phyloP scores from a whole-genome alignment of 192 early-diverging fungal genomes.

The Coemansia asiatica region DNA sequence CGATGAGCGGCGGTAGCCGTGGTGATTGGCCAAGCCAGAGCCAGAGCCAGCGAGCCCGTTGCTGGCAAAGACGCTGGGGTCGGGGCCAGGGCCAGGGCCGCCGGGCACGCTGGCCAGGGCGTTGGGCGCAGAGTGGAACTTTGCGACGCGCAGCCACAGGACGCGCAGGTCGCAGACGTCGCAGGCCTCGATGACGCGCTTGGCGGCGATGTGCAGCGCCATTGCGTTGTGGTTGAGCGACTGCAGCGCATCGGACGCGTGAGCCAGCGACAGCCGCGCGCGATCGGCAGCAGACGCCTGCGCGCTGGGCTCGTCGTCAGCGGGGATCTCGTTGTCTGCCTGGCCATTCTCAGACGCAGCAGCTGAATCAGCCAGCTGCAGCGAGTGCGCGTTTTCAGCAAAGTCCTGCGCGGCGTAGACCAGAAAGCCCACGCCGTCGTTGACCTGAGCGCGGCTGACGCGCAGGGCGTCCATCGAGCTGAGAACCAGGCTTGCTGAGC shows the following conservation, averaged over 20 bases:
- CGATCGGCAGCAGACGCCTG: constrained; percentile 16
- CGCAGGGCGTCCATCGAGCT: constrained; percentile 34
- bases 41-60: background rate
- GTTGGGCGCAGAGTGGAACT: constrained; percentile 32
- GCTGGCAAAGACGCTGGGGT: background rate
- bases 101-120: constrained; percentile 43
- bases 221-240: constrained; percentile 52
- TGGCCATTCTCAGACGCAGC: constrained; percentile 24
- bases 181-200: constrained; percentile 54
- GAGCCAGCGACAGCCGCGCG: constrained; percentile 22
- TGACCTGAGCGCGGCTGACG: constrained; percentile 31
- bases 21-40: constrained; percentile 1
- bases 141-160: constrained; percentile 51
- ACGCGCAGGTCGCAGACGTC: constrained; percentile 53
- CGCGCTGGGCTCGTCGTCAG: constrained; percentile 9
- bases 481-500: constrained; percentile 28
- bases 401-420: constrained; percentile 53
- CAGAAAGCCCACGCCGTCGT: constrained; percentile 43
- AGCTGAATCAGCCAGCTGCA: background rate
- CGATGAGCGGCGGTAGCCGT: constrained; percentile 40
- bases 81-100: constrained; percentile 42
- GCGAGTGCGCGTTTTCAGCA: constrained; percentile 28
- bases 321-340: constrained; percentile 36
- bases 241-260: constrained; percentile 38
- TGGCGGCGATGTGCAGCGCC: constrained; percentile 51